Conservation (phyloP, 2,329 filamentous ascomycete genomes). For the Pseudocercospora crystallina region DNA sequence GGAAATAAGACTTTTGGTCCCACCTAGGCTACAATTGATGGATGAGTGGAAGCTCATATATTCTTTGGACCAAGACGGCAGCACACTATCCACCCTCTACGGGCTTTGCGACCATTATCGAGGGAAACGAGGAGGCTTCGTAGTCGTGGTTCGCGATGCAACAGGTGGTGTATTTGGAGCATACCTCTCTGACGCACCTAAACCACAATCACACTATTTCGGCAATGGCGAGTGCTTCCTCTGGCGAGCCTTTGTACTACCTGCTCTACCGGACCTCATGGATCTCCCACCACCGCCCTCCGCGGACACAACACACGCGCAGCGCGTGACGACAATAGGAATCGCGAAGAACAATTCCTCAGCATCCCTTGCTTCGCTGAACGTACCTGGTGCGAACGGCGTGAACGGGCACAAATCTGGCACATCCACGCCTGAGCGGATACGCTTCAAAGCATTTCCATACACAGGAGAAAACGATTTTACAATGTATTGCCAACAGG, state of each 20-base stretch:
- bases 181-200: slow-evolving; percentile 86
- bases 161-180: slow-evolving; percentile 82
- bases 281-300: slow-evolving; percentile 69
- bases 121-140: slow-evolving; percentile 75
- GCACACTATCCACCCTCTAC: slow-evolving; percentile 83
- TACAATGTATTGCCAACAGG: slow-evolving; percentile 86
- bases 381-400: slow-evolving; percentile 18
- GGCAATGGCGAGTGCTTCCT: slow-evolving; percentile 96
- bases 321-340: slow-evolving; percentile 61
- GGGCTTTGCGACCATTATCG: slow-evolving; percentile 69
- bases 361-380: slow-evolving; percentile 30
- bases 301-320: slow-evolving; percentile 62
- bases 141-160: slow-evolving; percentile 80
- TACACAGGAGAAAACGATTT: slow-evolving; percentile 97
- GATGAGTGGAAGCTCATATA: slow-evolving; percentile 87
- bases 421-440: slow-evolving; percentile 64
- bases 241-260: slow-evolving; percentile 72
- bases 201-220: slow-evolving; percentile 80
- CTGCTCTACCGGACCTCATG: slow-evolving; percentile 53
- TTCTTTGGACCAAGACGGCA: slow-evolving; percentile 87
- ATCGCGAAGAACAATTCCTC: slow-evolving; percentile 25
- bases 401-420: slow-evolving; percentile 23
- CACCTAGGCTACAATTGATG: slow-evolving; percentile 79
- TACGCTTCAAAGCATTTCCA: slow-evolving; percentile 95
- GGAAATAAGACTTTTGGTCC: slow-evolving; percentile 86